Evolutionary conservation across 148 eudicot genomes (phyloP), one percentile per base, ranked within the genome.

Genomic region (Rhododendron henanense): DNA sequence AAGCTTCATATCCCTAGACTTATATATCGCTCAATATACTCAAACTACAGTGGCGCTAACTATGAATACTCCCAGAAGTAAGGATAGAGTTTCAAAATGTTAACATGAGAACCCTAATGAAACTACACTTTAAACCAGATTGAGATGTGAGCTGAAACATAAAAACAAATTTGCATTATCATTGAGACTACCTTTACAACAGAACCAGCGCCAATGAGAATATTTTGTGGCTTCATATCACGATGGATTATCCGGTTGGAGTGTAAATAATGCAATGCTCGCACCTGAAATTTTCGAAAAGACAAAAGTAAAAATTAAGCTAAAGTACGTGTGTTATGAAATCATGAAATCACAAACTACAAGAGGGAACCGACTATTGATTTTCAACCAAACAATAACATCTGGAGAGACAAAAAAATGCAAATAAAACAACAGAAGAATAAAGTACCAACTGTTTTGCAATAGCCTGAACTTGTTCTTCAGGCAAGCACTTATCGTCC

Each of bases 161-260:
- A 39, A 35, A 84, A 16, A 15, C 4, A 73, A 71, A 19, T 33
- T 74, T 75, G 15, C 48, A 31, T 51, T 81, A 53, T 37, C n/a
- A 78, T 57, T 48, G 74, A 47, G 45, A 78, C 82, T 79, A 97
- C 99, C 99, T 97, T 97, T 77, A 97, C 94, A 55, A 94, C 83
- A 63, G 98, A 95, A 73, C 96, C 98, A 33, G 99, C 93, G 84
- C 98, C 94, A 89, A 97, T 97, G 85, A 97, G 98, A 82, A 97
- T 97, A 83, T 97, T 97, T 82, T 95, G 99, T 74, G 99, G 99
- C 91, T 97, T 97, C 99, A 97, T 95, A 89, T 97, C 99, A 85
- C 99, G 94, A 74, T 97, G 99, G 86, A 97, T 97, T 39, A 97
- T 94, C 80, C 99, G 93, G 89, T 97, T 95, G 67, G 99, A 95